A percentile compares a stretch with the other conserved stretches of the same genome.
Evolutionary conservation across 192 early-diverging fungal genomes (phyloP).

Genomic region (Mortierella alpina): DNA sequence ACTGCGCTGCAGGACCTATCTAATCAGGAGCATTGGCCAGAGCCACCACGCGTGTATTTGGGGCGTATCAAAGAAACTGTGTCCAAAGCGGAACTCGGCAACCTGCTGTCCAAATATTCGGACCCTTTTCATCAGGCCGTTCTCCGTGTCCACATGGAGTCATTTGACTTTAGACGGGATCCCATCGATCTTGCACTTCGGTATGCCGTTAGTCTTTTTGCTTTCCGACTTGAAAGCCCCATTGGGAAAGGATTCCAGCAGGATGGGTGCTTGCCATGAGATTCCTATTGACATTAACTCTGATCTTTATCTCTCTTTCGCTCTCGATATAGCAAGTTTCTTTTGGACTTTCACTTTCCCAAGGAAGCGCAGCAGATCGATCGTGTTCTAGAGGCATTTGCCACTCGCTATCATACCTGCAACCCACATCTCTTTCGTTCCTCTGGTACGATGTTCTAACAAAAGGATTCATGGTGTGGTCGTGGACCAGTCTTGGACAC

Average conservation of each 20-base stretch:
- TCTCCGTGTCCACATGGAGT: conserved; percentile 67
- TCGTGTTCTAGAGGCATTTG: conserved; percentile 80
- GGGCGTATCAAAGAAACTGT: conserved; percentile 59
- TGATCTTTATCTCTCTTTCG: not conserved
- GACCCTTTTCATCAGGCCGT: conserved; percentile 67
- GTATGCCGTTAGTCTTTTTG: conserved; percentile 30
- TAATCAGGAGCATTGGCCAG: conserved; percentile 22
- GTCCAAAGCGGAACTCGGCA: conserved; percentile 63
- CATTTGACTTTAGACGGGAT: conserved; percentile 70
- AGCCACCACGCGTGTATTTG: conserved; percentile 55
- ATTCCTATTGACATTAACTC: not conserved
- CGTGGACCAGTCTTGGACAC: not conserved
- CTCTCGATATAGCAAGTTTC: conserved; percentile 68
- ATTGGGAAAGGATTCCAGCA: not conserved
- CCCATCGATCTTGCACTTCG: conserved; percentile 74
- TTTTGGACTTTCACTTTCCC: conserved; percentile 78
- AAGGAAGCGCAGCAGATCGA: conserved; percentile 90
- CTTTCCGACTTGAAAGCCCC: not conserved
- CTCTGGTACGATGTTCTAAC: conserved; percentile 29
- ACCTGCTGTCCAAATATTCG: conserved; percentile 62
- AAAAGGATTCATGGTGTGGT: not conserved
- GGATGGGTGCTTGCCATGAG: conserved; percentile 1
- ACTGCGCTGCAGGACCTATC: not conserved
- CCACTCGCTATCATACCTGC: conserved; percentile 73
- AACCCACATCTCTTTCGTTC: conserved; percentile 74